Base-by-base conservation (phyloP, 495 filamentous ascomycete species). In the Xylaria nigripes region DNA sequence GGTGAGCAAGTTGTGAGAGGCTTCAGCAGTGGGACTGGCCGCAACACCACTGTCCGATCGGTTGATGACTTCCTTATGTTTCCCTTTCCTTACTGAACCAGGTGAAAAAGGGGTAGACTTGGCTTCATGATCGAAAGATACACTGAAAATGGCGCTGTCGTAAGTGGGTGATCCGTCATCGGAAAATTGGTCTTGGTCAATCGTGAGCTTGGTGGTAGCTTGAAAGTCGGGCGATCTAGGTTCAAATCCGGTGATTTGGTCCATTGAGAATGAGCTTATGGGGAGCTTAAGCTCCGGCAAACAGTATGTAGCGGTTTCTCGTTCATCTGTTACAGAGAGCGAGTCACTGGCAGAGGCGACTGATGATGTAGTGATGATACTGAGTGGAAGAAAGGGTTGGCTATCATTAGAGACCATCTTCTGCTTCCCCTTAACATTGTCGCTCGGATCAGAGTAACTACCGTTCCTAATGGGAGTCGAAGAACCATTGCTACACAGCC, bases 161-260 rank as follows among this genome's bases (percentile, higher is more conserved):
- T 53, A 72, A 29, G 74, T 72, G 2, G 56, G 58, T 45, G 57
- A 64, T 22, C 67, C 70, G 9, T 73, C 64, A 5, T 77, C 77
- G 45, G 79, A 78, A 16, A 77, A 46, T n/a, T 71, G 44, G 36
- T 76, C 75, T 53, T 80, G 74, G 15, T 69, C 50, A 8, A 75
- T 73, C 16, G 70, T 74, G 40, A 69, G 57, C 54, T 76, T 78
- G 43, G 71, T 75, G 0, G 74, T 76, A 1, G 71, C 68, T 62
- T 74, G 60, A 6, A 77, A 58, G 46, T 65, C 47, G 3, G 67
- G 69, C n/a, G 64, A 60, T 29, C 40, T 47, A 19, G 30, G 48
- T 10, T 41, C 49, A 30, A 40, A 18, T 16, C 36, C 36, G 12
- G 36, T 40, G 2, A 48, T 36, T 21, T 48, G 34, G 18, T 24